These are phyloP conservation scores for Athelia psychrophila DNA, from an alignment of 1,284 basidiomycete genomes.

Conservation along the genomic window DNA sequence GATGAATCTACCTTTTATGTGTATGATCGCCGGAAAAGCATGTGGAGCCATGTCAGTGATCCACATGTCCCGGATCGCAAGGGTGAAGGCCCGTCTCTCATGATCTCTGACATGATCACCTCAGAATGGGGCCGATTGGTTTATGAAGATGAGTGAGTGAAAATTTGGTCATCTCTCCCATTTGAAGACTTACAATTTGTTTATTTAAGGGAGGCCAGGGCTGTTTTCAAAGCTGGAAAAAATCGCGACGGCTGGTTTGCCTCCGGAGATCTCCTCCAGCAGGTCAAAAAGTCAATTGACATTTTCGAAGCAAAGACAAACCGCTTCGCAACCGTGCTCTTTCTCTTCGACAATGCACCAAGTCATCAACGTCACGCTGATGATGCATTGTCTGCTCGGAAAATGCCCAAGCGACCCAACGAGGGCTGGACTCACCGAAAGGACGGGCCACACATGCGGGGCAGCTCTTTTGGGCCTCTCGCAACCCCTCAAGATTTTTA, in stretches of 20 bases:
- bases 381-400: conserved; percentile 22
- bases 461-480: conserved; percentile 13
- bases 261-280: conserved; percentile 11
- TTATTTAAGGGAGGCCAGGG: conserved; percentile 4
- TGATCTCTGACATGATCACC: conserved; percentile 18
- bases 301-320: conserved; percentile 16
- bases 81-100: conserved; percentile 18
- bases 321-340: conserved; percentile 6
- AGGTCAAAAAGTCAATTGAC: conserved; percentile 13
- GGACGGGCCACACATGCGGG: conserved; percentile 22
- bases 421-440: conserved; percentile 19
- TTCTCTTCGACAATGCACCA: conserved; percentile 18
- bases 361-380: conserved; percentile 13
- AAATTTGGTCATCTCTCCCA: not conserved
- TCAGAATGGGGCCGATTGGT: conserved; percentile 11
- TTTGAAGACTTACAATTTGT: not conserved
- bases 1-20: conserved; percentile 22
- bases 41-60: conserved; percentile 9
- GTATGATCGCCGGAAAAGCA: conserved; percentile 10
- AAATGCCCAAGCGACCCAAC: conserved; percentile 27
- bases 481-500: conserved; percentile 25
- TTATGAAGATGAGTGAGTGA: conserved; percentile 9
- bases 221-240: conserved; percentile 16
- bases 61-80: conserved; percentile 11
- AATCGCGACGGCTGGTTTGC: conserved; percentile 17